phyloP scores from a whole-genome alignment of 768 basidiomycete species.

The Tulasnella sp. region DNA sequence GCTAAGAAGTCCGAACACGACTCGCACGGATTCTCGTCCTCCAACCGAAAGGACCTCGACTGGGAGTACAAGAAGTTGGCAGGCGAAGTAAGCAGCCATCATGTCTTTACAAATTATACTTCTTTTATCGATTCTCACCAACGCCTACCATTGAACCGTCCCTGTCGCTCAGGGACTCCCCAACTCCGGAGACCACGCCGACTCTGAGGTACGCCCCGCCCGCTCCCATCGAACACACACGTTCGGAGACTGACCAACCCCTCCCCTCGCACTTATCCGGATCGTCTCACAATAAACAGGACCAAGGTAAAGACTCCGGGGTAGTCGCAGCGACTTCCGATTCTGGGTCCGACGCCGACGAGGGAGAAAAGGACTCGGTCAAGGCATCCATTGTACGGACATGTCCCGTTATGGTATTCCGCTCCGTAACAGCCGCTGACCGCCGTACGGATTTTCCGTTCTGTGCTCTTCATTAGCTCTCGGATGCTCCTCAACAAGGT shows the following conservation, averaged over 20 bases:
- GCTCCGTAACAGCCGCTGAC: neutral
- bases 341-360: neutral
- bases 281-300: neutral
- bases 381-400: neutral
- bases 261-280: neutral
- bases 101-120: neutral
- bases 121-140: neutral
- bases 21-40: neutral
- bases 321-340: neutral
- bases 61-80: neutral
- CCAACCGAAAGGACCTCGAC: neutral
- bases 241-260: neutral
- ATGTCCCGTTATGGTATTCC: neutral
- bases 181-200: neutral
- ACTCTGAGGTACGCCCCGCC: neutral
- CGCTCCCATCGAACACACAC: no score
- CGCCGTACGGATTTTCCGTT: neutral
- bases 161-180: neutral
- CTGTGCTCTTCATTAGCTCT: neutral
- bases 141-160: neutral
- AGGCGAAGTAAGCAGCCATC: neutral
- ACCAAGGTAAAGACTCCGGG: neutral
- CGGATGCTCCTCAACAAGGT: neutral
- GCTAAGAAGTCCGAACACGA: constrained; percentile 5
- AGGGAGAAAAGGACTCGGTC: neutral